Percentiles rank a stretch among this genome's conserved stretches.
Conservation (phyloP, 306 rosid species). For the Boehmeria nivea region DNA sequence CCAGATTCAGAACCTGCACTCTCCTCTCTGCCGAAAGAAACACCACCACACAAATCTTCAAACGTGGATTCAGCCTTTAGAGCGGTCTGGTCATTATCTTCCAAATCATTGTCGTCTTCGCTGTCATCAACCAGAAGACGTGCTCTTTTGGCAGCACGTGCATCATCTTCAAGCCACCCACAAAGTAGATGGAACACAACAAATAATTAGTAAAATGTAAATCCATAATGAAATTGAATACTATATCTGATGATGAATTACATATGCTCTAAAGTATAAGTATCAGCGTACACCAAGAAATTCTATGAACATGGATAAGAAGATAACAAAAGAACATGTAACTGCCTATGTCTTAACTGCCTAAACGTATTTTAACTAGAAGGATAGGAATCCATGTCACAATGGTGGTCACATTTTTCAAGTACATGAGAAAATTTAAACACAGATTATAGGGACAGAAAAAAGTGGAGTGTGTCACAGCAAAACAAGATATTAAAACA, state of each 20-base stretch:
- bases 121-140: slow-evolving; percentile 59
- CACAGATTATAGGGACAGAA: too few species aligned
- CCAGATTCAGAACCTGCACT: slow-evolving; percentile 39
- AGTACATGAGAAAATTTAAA: too few species aligned
- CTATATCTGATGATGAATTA: background rate
- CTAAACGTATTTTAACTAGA: too few species aligned
- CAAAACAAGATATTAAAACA: too few species aligned
- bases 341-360: background rate
- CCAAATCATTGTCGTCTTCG: slow-evolving; percentile 65
- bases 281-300: slow-evolving; percentile 5
- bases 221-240: background rate
- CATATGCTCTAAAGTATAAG: background rate
- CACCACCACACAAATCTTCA: slow-evolving; percentile 72
- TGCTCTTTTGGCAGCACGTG: slow-evolving; percentile 67
- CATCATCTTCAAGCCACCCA: slow-evolving; percentile 51
- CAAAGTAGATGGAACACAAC: slow-evolving; percentile 4
- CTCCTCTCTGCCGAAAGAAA: slow-evolving; percentile 39
- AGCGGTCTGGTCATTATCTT: slow-evolving; percentile 38
- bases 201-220: slow-evolving; percentile 2
- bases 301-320: slow-evolving; percentile 6
- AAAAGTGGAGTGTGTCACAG: too few species aligned
- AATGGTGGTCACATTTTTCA: too few species aligned
- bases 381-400: too few species aligned
- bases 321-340: background rate
- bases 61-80: slow-evolving; percentile 50